Percentiles rank a stretch among this genome's conserved stretches.
Evolutionary conservation across 129 eudicot genomes (phyloP).

Genomic region (Sambucus nigra): DNA sequence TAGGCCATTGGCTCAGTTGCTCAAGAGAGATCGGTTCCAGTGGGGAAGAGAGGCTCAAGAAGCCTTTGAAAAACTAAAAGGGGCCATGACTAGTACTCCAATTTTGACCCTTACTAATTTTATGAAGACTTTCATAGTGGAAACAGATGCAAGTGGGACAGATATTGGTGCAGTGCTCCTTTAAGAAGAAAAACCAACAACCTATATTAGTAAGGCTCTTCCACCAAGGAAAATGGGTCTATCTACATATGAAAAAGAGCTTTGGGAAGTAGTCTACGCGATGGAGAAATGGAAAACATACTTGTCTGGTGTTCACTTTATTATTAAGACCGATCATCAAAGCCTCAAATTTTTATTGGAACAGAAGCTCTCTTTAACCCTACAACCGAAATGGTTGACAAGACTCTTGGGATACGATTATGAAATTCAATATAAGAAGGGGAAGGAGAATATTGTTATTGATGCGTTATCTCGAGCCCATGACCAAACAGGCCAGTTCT

Average conservation of each 20-base stretch:
- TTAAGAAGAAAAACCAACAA: no score
- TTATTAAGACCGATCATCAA: not conserved
- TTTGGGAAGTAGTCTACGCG: not conserved
- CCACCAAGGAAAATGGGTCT: no score
- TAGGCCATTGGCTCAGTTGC: no score
- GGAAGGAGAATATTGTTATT: not conserved
- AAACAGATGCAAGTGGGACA: no score
- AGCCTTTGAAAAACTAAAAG: no score
- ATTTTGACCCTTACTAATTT: no score
- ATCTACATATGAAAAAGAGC: not conserved
- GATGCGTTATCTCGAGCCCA: not conserved
- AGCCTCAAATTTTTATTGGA: not conserved
- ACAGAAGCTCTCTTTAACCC: not conserved
- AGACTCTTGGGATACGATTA: not conserved
- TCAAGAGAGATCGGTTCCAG: no score
- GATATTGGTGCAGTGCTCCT: no score
- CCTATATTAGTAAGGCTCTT: no score
- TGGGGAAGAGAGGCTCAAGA: no score
- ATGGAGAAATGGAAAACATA: not conserved
- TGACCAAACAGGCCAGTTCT: not conserved
- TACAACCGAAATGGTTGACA: not conserved
- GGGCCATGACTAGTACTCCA: no score
- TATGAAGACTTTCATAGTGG: no score
- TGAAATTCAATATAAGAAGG: not conserved
- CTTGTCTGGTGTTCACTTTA: not conserved